phyloP scores from a whole-genome alignment of 129 eudicot species.

The Rutidosis leptorrhynchoides region DNA sequence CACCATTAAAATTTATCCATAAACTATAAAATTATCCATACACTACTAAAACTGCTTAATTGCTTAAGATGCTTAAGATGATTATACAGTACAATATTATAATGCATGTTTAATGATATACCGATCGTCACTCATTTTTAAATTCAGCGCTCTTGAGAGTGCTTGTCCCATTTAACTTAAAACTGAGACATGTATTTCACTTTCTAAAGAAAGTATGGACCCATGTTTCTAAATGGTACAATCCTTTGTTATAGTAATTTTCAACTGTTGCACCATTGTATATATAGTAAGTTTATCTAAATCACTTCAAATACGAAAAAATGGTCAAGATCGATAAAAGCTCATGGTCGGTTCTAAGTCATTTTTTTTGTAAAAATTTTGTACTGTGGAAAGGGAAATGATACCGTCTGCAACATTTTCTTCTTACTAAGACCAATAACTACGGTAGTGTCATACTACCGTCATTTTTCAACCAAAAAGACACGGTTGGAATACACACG shows the following conservation, averaged over 20 bases:
- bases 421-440: no score
- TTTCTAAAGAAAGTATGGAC: constrained; percentile 29
- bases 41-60: no score
- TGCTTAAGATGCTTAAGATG: constrained; percentile 33
- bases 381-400: background rate
- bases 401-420: background rate
- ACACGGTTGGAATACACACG: no score
- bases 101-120: no score
- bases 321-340: background rate
- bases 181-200: constrained; percentile 18
- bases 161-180: constrained; percentile 28
- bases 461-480: no score
- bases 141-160: constrained; percentile 30
- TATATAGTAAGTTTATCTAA: background rate
- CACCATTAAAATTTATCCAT: no score
- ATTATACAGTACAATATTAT: background rate
- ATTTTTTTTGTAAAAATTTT: background rate
- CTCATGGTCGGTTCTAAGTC: background rate
- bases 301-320: background rate
- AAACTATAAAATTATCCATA: no score
- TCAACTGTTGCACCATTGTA: background rate
- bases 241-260: background rate
- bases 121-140: background rate
- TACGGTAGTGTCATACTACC: no score
- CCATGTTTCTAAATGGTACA: background rate